Percentiles rank a stretch among this genome's conserved stretches.
Conservation (phyloP, 108 stramenopile genomes). For the Asterionellopsis glacialis region DNA sequence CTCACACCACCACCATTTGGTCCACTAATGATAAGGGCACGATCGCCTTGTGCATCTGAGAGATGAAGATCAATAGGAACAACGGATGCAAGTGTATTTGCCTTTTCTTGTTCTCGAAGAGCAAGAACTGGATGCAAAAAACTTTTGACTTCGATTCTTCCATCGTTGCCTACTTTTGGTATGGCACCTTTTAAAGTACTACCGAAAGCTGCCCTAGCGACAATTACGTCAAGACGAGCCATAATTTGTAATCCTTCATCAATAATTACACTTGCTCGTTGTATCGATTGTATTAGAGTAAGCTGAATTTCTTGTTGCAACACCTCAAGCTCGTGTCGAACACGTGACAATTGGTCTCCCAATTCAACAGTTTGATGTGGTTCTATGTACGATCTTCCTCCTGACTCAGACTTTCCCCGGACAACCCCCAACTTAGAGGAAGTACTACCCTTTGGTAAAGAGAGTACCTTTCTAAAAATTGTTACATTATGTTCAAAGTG, state of each 20-base stretch:
- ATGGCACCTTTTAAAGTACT: constrained; percentile 32
- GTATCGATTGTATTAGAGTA: constrained; percentile 30
- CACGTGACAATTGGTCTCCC: constrained; percentile 6
- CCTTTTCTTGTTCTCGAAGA: constrained; percentile 10
- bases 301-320: constrained; percentile 39
- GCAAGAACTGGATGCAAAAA: constrained; percentile 59
- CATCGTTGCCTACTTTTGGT: constrained; percentile 29
- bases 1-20: constrained; percentile 65
- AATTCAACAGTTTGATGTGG: constrained; percentile 3
- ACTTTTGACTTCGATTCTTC: constrained; percentile 28
- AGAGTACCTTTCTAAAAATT: constrained; percentile 1
- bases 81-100: constrained; percentile 10
- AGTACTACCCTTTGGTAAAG: neutral
- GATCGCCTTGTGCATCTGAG: constrained; percentile 16
- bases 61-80: constrained; percentile 64
- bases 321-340: constrained; percentile 24
- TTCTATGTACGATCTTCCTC: constrained; percentile 13
- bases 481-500: neutral
- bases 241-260: constrained; percentile 36
- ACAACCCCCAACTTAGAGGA: constrained; percentile 6
- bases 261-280: constrained; percentile 27
- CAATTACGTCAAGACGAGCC: constrained; percentile 63
- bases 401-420: constrained; percentile 5
- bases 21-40: constrained; percentile 58
- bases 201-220: constrained; percentile 73